Percentiles rank a stretch among this genome's conserved stretches.
Evolutionary conservation across 2,329 filamentous ascomycete genomes (phyloP).

Genomic region (Calonectria montana): DNA sequence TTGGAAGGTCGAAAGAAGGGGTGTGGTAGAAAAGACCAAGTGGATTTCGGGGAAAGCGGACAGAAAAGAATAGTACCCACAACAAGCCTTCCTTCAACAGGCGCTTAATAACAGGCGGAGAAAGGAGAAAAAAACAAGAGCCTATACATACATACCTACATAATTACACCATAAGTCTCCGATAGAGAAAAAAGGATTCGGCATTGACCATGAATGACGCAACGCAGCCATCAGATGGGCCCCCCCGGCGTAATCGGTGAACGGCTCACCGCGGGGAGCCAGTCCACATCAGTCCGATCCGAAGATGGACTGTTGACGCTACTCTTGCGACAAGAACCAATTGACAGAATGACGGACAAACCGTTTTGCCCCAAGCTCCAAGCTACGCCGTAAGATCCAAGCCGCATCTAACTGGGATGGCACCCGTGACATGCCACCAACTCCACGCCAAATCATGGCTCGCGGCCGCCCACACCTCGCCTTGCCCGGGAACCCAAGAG

Average conservation of each 20-base stretch:
- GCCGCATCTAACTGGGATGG: not conserved
- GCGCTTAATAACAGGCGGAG: conserved; percentile 15
- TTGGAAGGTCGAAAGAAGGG: not conserved
- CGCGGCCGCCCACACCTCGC: not conserved
- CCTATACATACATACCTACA: not conserved
- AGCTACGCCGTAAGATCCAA: not conserved
- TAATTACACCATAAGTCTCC: not conserved
- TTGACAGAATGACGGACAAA: not conserved
- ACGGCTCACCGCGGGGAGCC: not conserved
- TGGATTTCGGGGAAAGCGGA: not conserved
- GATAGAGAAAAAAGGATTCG: conserved; percentile 1
- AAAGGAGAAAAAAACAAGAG: not conserved
- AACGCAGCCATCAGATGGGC: not conserved
- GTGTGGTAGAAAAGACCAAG: not conserved
- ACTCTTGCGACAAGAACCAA: not conserved
- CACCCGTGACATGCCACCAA: not conserved
- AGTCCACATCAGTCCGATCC: conserved; percentile 5
- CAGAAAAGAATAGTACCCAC: not conserved
- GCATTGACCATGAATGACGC: not conserved
- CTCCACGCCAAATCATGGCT: not conserved
- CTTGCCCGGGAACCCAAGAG: not conserved
- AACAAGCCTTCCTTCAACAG: conserved; percentile 44
- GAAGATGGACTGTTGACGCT: not conserved
- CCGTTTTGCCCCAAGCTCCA: not conserved
- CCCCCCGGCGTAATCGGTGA: not conserved